Conservation (phyloP, 1,284 basidiomycete genomes). For the Boletus holoroseus region DNA sequence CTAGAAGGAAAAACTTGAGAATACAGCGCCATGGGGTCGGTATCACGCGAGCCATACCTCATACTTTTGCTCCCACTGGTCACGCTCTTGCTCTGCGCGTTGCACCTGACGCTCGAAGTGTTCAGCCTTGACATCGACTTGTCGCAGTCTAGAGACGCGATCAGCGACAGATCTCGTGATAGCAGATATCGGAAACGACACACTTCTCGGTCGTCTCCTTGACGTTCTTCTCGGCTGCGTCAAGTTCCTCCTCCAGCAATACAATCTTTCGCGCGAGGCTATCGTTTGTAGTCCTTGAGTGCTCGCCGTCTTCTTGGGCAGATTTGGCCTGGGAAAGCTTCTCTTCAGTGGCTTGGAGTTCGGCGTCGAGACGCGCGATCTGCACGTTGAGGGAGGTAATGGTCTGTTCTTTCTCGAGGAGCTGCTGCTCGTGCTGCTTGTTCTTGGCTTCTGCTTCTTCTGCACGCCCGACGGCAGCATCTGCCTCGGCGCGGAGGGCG, state of each 20-base stretch:
- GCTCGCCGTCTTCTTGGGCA: constrained; percentile 67
- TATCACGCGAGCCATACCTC: constrained; percentile 53
- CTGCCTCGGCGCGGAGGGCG: constrained; percentile 80
- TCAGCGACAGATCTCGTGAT: constrained; percentile 19
- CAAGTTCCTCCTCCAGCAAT: constrained; percentile 92
- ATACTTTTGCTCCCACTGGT: constrained; percentile 92
- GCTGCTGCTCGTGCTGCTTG: constrained; percentile 77
- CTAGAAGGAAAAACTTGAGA: constrained; percentile 38
- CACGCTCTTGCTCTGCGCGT: constrained; percentile 87
- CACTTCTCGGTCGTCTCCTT: constrained; percentile 98
- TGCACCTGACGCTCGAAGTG: constrained; percentile 94
- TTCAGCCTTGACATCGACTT: constrained; percentile 98
- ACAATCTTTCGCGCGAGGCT: constrained; percentile 81
- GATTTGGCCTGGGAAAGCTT: constrained; percentile 70
- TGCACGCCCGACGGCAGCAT: constrained; percentile 72
- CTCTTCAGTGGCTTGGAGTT: constrained; percentile 76
- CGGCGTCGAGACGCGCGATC: constrained; percentile 62
- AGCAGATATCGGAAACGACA: constrained; percentile 32
- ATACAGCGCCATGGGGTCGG: constrained; percentile 2
- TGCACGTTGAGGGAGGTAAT: constrained; percentile 81
- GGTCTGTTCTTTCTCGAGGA: constrained; percentile 86
- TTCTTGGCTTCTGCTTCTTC: constrained; percentile 81
- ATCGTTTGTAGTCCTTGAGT: constrained; percentile 72
- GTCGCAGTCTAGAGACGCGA: constrained; percentile 66
- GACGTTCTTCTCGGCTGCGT: constrained; percentile 92